These are phyloP conservation scores for Chrysoporthe austroafricana DNA, from an alignment of 2,329 filamentous ascomycete species.

Conservation along the genomic window DNA sequence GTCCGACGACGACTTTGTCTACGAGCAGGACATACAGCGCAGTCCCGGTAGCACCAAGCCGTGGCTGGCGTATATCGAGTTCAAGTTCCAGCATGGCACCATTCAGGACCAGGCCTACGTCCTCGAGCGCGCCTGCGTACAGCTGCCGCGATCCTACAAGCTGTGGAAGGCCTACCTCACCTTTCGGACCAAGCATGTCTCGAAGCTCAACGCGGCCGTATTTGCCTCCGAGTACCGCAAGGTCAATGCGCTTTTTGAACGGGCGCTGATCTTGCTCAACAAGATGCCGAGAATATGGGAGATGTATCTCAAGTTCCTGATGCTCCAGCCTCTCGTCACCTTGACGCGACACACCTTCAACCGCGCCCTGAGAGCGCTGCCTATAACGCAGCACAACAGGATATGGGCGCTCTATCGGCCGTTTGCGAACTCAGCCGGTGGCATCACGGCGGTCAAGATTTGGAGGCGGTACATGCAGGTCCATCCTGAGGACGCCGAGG, in stretches of 20 bases:
- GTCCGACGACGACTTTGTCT: slow-evolving; percentile 84
- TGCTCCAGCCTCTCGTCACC: slow-evolving; percentile 90
- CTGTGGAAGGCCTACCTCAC: slow-evolving; percentile 97
- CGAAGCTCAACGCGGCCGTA: slow-evolving; percentile 79
- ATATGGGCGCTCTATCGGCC: slow-evolving; percentile 92
- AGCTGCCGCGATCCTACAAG: slow-evolving; percentile 94
- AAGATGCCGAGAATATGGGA: slow-evolving; percentile 99
- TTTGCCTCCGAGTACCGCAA: slow-evolving; percentile 85
- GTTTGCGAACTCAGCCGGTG: slow-evolving; percentile 89
- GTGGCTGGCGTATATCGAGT: slow-evolving; percentile 92
- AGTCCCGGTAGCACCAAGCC: slow-evolving; percentile 86
- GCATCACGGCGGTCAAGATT: slow-evolving; percentile 87
- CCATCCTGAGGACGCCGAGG: slow-evolving; percentile 91
- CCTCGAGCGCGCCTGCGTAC: slow-evolving; percentile 87
- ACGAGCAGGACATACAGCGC: slow-evolving; percentile 93
- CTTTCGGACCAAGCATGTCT: slow-evolving; percentile 80
- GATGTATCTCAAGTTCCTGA: slow-evolving; percentile 85
- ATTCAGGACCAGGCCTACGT: slow-evolving; percentile 82
- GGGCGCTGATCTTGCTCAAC: slow-evolving; percentile 88
- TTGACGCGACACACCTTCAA: slow-evolving; percentile 87
- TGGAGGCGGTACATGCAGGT: slow-evolving; percentile 98
- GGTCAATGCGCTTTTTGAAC: slow-evolving; percentile 93
- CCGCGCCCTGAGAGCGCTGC: slow-evolving; percentile 85
- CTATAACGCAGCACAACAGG: slow-evolving; percentile 91
- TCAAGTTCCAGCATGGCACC: slow-evolving; percentile 85